Evolutionary conservation across 1,139 yeast genomes (phyloP), one percentile per base, ranked within the genome.

Genomic region (Kodamaea arcana): DNA sequence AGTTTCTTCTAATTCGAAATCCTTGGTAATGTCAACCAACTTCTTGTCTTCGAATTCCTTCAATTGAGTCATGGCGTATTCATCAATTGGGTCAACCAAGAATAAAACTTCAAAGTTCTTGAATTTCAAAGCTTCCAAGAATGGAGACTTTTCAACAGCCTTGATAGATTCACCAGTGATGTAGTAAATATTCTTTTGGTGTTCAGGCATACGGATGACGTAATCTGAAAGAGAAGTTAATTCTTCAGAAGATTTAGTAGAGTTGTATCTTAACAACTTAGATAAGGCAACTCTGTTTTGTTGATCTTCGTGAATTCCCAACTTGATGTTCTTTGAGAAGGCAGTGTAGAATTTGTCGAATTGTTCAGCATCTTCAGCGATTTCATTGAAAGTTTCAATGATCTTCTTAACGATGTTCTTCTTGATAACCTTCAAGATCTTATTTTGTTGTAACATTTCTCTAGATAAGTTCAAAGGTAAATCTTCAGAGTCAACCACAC

Each of bases 401-500:
- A 92, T 77, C 76, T 92, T 92, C 90, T 92, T 94, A 69, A 94
- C 94, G 61, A 94, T 85, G 80, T 94, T 94, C 92, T 94, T 94
- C 78, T 94, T 87, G 66, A 94, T 94, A 51, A 94, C 98, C 84
- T 94, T 94, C 74, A 94, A 81, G 71, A 94, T 94, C 87, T 92
- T 94, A 87, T 94, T 92, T 76, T 94, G 99, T 77, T 94, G 99
- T 65, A 94, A 81, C 87, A 94, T 85, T 77, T 94, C 99, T 86
- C 99, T 92, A 56, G 98, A 94, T 75, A 94, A 80, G 94, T 94
- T 94, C 72, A 94, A 85, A 70, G 99, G 99, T 70, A 94, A 79
- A 72, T 94, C 99, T 77, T 94, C 98, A 55, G 97, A 88, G 75
- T 94, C 99, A 47, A 94, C 99, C 66, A 94, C 98, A 81, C 99